Evolutionary conservation across 768 basidiomycete species (phyloP).

Genomic region (Russula dissimulans): DNA sequence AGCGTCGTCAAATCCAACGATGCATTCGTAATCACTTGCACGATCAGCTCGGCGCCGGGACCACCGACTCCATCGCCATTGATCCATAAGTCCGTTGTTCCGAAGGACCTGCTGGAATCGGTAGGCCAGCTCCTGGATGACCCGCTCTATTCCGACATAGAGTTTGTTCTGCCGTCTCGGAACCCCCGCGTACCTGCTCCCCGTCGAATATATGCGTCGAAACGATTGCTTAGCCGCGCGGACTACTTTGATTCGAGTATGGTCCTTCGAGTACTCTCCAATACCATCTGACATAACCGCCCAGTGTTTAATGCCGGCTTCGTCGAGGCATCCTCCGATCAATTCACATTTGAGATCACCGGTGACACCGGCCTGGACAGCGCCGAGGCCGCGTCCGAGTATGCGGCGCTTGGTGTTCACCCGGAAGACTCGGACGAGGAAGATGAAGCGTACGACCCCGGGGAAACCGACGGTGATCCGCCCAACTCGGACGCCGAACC

Average conservation of each 20-base stretch:
- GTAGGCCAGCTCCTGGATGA: slow-evolving; percentile 73
- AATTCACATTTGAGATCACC: slow-evolving; percentile 22
- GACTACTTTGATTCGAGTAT: slow-evolving; percentile 72
- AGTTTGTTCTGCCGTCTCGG: slow-evolving; percentile 59
- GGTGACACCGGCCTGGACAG: slow-evolving; percentile 17
- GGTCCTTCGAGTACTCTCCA: background rate
- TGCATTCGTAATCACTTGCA: slow-evolving; percentile 68
- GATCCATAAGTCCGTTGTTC: slow-evolving; percentile 46
- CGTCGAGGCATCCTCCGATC: slow-evolving; percentile 41
- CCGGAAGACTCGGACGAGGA: slow-evolving; percentile 46
- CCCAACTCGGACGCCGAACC: slow-evolving; percentile 12
- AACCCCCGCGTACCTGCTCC: slow-evolving; percentile 30
- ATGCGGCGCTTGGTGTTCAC: slow-evolving; percentile 28
- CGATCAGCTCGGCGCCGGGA: slow-evolving; percentile 59
- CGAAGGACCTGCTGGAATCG: slow-evolving; percentile 55
- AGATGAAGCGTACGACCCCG: slow-evolving; percentile 32
- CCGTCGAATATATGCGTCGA: slow-evolving; percentile 56
- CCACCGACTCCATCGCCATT: slow-evolving; percentile 38
- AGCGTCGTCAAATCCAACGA: slow-evolving; percentile 46
- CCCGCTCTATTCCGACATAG: slow-evolving; percentile 76
- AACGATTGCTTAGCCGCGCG: slow-evolving; percentile 54
- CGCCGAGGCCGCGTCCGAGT: slow-evolving; percentile 40
- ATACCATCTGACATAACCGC: background rate
- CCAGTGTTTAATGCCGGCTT: slow-evolving; percentile 71
- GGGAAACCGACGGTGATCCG: slow-evolving; percentile 10